These are phyloP conservation scores for Gillenia trifoliata DNA, from an alignment of 306 rosid genomes.

Conservation along the genomic window DNA sequence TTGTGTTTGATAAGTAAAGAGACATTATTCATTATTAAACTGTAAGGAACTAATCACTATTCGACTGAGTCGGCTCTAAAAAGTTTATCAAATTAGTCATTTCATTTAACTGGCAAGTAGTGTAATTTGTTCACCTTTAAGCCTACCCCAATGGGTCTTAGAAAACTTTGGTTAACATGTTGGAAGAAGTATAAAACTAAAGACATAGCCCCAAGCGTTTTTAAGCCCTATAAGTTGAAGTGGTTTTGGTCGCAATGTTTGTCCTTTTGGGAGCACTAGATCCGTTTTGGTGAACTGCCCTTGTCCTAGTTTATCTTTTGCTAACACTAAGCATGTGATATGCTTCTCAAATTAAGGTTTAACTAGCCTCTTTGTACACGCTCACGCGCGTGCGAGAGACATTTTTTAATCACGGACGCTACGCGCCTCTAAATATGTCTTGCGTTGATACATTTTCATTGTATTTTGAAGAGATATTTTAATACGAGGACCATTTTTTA, in stretches of 20 bases:
- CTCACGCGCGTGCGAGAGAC: too few relatives aligned
- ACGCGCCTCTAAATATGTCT: too few relatives aligned
- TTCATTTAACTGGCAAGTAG: conserved; percentile 26
- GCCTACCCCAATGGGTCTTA: conserved; percentile 12
- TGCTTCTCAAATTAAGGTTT: conserved; percentile 30
- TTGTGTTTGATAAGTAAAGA: too few relatives aligned
- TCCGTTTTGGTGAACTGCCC: conserved; percentile 44
- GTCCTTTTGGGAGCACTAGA: conserved; percentile 61
- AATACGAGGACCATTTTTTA: too few relatives aligned
- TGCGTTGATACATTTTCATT: too few relatives aligned
- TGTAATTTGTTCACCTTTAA: conserved; percentile 38
- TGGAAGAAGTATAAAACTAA: conserved; percentile 12
- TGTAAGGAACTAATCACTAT: too few relatives aligned
- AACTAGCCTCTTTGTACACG: too few relatives aligned
- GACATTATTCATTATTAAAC: too few relatives aligned
- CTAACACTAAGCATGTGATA: conserved; percentile 45
- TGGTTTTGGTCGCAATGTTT: conserved; percentile 46
- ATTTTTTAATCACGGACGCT: too few relatives aligned
- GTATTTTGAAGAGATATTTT: too few relatives aligned
- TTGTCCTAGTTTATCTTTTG: conserved; percentile 37
- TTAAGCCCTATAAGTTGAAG: conserved; percentile 25
- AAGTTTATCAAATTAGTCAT: conserved; percentile 2
- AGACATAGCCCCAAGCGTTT: conserved; percentile 13
- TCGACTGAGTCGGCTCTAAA: not conserved
- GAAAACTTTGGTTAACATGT: conserved; percentile 7